Evolutionary conservation across 331 rosid genomes (phyloP), one percentile per base, ranked within the genome.

Genomic region (Erythrophleum ivorense): DNA sequence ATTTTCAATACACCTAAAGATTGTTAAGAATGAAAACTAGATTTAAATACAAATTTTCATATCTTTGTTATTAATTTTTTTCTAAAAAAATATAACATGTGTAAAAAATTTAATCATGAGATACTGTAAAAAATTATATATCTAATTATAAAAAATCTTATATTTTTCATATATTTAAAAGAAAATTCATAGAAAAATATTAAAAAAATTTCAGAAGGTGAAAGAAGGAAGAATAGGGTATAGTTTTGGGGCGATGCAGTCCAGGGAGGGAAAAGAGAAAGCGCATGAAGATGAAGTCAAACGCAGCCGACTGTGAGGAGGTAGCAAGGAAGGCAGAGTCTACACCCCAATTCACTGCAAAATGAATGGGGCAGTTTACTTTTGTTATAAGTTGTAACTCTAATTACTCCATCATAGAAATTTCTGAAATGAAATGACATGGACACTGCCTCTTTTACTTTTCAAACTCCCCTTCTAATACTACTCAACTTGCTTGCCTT

Each of bases 381-480:
- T 19, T 68, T 49, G 34, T 21, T 43, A 0, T 54, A n/a, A n/a
- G 31, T 43, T 19, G 4, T 2, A 12, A 58, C 45, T 7, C 45
- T 15, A 34, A 33, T 13, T 65, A 48, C 52, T 48, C 13, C 52
- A 48, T 9, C 9, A 48, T 71, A 5, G 83, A 14, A 14, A 53
- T 15, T 53, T 53, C 58, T 16, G 19, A 15, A 16, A 53, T 53
- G 1, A 49, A 49, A 49, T 49, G 15, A 49, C 2, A 49, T 49
- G 15, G 5, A 1, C 16, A 49, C 54, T 72, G 52, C 76, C 86
- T 54, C 49, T 75, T 81, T 66, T 52, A 84, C 83, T 74, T 80
- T 84, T 75, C 60, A 53, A 53, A 53, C 24, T 1, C 55, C 73
- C 7, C 52, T 3, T 16, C 49, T 82, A 85, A 85, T 87, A 82